A percentile compares a stretch with the other conserved stretches of the same genome.
Evolutionary conservation across 2,329 filamentous ascomycete genomes (phyloP).

Genomic region (Monilinia aucupariae): DNA sequence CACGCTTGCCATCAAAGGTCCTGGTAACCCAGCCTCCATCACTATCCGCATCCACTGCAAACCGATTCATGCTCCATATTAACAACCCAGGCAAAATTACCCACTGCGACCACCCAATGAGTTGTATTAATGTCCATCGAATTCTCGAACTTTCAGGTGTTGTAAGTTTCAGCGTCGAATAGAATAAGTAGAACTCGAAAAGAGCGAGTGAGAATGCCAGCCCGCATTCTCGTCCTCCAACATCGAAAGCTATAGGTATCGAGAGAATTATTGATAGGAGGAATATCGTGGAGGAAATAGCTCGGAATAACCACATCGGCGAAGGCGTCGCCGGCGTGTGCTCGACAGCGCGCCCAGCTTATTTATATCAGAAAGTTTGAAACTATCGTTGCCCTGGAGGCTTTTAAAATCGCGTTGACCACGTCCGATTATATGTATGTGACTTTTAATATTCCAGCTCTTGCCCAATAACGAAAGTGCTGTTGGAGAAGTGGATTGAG

Average conservation of each 20-base stretch:
- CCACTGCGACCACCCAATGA: constrained; percentile 76
- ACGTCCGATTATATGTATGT: background rate
- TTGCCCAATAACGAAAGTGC: background rate
- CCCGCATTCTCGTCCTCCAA: constrained; percentile 89
- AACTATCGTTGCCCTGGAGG: constrained; percentile 1
- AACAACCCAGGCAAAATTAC: constrained; percentile 77
- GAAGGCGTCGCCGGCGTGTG: constrained; percentile 45
- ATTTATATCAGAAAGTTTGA: constrained; percentile 13
- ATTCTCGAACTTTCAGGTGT: constrained; percentile 75
- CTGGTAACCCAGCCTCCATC: constrained; percentile 73
- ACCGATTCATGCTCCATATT: constrained; percentile 93
- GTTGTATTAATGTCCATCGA: constrained; percentile 62
- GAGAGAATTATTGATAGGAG: constrained; percentile 89
- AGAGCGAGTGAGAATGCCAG: constrained; percentile 88
- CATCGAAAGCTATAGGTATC: constrained; percentile 95
- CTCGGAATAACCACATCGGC: constrained; percentile 78
- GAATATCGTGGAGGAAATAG: constrained; percentile 76
- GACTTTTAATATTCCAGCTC: background rate
- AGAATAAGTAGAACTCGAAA: constrained; percentile 84
- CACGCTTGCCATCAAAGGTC: constrained; percentile 64
- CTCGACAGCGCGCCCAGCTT: constrained; percentile 40
- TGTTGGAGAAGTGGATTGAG: background rate
- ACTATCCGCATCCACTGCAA: constrained; percentile 79
- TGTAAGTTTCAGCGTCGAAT: constrained; percentile 72
- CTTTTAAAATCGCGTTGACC: background rate